phyloP scores from a whole-genome alignment of 2,329 filamentous ascomycete genomes.

The Fusarium sp. region DNA sequence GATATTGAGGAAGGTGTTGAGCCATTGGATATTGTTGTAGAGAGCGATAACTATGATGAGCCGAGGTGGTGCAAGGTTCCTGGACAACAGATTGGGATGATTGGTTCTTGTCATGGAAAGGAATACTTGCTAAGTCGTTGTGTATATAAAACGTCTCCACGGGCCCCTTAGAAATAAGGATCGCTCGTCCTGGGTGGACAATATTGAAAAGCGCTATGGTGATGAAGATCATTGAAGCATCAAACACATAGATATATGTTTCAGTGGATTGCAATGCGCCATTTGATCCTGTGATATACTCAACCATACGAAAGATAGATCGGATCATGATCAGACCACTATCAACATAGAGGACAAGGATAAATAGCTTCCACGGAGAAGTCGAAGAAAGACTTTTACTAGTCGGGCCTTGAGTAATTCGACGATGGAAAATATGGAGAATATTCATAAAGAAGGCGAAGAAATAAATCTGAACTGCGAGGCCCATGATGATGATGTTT shows the following conservation, averaged over 20 bases:
- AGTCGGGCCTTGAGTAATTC: not conserved
- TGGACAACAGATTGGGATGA: not conserved
- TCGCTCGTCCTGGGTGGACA: not conserved
- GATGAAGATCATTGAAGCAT: not conserved
- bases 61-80: rapidly evolving
- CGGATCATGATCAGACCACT: not conserved
- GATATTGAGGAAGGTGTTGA: not conserved
- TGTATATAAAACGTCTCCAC: not conserved
- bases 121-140: not conserved
- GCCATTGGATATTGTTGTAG: not conserved
- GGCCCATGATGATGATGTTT: not conserved
- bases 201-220: not conserved
- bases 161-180: not conserved
- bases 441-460: not conserved
- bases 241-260: not conserved
- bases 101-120: not conserved
- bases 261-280: not conserved
- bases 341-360: not conserved
- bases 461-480: not conserved
- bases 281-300: not conserved
- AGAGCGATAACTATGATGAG: not conserved
- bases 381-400: not conserved
- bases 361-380: not conserved
- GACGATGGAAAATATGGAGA: not conserved
- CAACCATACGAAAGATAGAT: not conserved